Percentiles rank a stretch among this genome's conserved stretches.
Conservation (phyloP, 345 rosid genomes). For the Citrus australasica region DNA sequence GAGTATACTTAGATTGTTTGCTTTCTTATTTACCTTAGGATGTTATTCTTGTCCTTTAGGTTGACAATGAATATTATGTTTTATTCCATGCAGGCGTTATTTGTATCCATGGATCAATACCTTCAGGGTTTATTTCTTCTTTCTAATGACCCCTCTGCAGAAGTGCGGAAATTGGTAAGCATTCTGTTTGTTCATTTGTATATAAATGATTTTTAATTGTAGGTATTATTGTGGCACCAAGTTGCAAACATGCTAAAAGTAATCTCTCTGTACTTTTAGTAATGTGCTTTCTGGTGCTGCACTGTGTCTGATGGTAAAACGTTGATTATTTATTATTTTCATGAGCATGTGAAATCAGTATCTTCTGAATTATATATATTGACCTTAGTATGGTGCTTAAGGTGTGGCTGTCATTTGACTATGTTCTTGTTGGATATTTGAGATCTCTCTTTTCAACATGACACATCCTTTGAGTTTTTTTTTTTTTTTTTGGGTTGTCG, state of each 20-base stretch:
- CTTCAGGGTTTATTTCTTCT: conserved; percentile 90
- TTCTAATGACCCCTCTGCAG: conserved; percentile 73
- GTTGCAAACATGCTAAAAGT: background rate
- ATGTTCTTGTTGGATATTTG: background rate
- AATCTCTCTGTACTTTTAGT: background rate
- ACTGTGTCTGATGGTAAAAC: background rate
- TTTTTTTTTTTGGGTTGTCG: background rate
- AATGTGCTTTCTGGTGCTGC: background rate
- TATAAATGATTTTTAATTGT: background rate
- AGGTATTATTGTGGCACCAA: background rate
- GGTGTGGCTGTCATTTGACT: background rate
- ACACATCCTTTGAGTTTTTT: background rate
- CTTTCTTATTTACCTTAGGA: background rate
- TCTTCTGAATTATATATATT: background rate
- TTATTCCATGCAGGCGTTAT: conserved; percentile 58
- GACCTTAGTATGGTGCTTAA: background rate
- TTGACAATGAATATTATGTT: background rate
- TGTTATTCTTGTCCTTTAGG: conserved; percentile 7
- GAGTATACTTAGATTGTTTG: conserved; percentile 35
- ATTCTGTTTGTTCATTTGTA: conserved; percentile 12
- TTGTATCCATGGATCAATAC: conserved; percentile 60
- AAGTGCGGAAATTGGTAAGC: conserved; percentile 75
- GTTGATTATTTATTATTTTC: background rate
- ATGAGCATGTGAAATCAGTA: background rate
- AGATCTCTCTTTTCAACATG: background rate